phyloP scores from a whole-genome alignment of 768 basidiomycete species.

The Auriscalpium orientale region DNA sequence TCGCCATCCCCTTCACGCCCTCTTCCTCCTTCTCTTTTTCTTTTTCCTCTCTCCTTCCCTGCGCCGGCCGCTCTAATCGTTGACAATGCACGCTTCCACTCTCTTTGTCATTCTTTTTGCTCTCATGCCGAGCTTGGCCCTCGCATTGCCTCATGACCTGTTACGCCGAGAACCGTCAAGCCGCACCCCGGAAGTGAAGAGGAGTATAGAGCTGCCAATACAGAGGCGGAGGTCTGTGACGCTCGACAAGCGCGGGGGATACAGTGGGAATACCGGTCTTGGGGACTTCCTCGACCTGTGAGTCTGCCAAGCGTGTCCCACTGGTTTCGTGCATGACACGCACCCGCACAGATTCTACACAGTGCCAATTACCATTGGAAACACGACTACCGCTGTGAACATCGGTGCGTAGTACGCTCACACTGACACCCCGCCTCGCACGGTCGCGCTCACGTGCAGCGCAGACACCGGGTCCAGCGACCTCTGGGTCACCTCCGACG shows the following conservation, averaged over 20 bases:
- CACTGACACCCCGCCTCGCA: neutral
- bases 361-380: slow-evolving; percentile 8
- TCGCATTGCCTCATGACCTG: slow-evolving; percentile 1
- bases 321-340: neutral
- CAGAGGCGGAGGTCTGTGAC: neutral
- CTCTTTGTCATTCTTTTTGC: neutral
- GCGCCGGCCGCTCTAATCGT: slow-evolving; percentile 7
- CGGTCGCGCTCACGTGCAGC: neutral
- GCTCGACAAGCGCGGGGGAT: slow-evolving; percentile 2
- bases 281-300: slow-evolving; percentile 11
- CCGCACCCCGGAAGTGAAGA: neutral
- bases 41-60: neutral
- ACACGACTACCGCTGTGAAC: slow-evolving; percentile 6
- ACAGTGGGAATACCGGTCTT: slow-evolving; percentile 8
- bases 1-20: neutral
- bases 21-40: neutral
- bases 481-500: slow-evolving; percentile 9
- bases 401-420: slow-evolving; percentile 7
- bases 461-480: slow-evolving; percentile 15
- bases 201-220: slow-evolving; percentile 8
- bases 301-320: neutral
- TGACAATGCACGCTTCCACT: neutral
- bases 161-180: neutral
- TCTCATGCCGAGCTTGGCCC: neutral
- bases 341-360: slow-evolving; percentile 3